phyloP scores from a whole-genome alignment of 1,139 yeast genomes.

The Groenewaldozyma auringiensis region DNA sequence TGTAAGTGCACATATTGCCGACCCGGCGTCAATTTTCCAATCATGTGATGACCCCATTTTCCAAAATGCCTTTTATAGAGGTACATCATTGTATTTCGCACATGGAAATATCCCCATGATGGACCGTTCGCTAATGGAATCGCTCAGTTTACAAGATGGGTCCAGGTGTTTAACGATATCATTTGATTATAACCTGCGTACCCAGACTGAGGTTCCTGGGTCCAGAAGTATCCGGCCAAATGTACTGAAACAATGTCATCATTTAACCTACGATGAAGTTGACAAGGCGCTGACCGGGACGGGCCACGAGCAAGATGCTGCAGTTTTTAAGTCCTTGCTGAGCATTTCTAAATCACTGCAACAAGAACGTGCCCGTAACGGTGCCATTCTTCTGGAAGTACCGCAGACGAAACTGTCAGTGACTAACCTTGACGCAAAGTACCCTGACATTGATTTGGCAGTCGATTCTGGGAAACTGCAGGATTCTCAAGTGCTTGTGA shows the following conservation, averaged over 20 bases:
- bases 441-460: conserved; percentile 6
- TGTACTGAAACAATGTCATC: conserved; percentile 37
- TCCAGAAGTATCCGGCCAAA: conserved; percentile 31
- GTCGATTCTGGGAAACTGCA: conserved; percentile 15
- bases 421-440: neutral
- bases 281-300: conserved; percentile 32
- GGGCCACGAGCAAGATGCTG: conserved; percentile 29
- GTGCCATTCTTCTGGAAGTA: conserved; percentile 12
- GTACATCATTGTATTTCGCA: conserved; percentile 69
- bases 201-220: conserved; percentile 24
- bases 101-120: conserved; percentile 63
- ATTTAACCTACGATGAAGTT: conserved; percentile 45
- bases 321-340: conserved; percentile 22
- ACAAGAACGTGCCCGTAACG: conserved; percentile 12
- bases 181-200: conserved; percentile 31
- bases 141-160: conserved; percentile 44
- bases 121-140: conserved; percentile 48
- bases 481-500: conserved; percentile 41
- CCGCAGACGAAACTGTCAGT: conserved; percentile 13
- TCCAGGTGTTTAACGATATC: conserved; percentile 48
- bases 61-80: conserved; percentile 51
- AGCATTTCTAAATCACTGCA: conserved; percentile 32
- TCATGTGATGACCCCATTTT: conserved; percentile 42
- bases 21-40: conserved; percentile 59
- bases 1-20: conserved; percentile 75